These are phyloP conservation scores for Paraconiothyrium sp. DNA, from an alignment of 2,329 filamentous ascomycete species.

Conservation along the genomic window DNA sequence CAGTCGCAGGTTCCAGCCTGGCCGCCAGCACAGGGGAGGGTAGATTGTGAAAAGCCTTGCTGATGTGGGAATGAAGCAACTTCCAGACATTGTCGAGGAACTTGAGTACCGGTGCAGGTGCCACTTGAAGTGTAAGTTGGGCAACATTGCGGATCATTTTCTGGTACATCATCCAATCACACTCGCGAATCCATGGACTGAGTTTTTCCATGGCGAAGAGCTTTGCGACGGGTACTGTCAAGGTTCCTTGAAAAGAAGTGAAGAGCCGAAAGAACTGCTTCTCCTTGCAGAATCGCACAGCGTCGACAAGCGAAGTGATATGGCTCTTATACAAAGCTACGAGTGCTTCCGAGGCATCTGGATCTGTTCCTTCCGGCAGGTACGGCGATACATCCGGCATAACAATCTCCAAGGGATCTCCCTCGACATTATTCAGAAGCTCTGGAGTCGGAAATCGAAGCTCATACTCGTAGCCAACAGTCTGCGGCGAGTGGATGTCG, in stretches of 20 bases:
- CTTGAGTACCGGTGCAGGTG: slow-evolving; percentile 86
- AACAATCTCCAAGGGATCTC: slow-evolving; percentile 72
- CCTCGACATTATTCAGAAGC: slow-evolving; percentile 63
- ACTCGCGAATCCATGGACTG: slow-evolving; percentile 93
- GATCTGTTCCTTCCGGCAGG: slow-evolving; percentile 81
- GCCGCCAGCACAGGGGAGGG: slow-evolving; percentile 86
- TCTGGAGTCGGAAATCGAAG: slow-evolving; percentile 70
- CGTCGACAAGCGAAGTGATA: slow-evolving; percentile 94
- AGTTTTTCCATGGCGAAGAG: slow-evolving; percentile 82
- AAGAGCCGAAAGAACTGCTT: slow-evolving; percentile 97
- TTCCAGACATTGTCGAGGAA: slow-evolving; percentile 88
- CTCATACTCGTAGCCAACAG: slow-evolving; percentile 67
- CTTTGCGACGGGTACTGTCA: slow-evolving; percentile 96
- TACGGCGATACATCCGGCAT: slow-evolving; percentile 89
- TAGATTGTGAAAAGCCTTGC: slow-evolving; percentile 83
- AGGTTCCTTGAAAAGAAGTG: slow-evolving; percentile 92
- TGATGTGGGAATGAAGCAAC: slow-evolving; percentile 81
- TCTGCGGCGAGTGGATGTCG: slow-evolving; percentile 55
- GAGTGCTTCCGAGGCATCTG: slow-evolving; percentile 85
- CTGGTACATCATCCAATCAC: slow-evolving; percentile 95
- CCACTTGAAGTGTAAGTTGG: slow-evolving; percentile 87
- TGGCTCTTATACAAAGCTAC: slow-evolving; percentile 91
- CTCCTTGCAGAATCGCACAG: slow-evolving; percentile 94
- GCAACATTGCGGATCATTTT: slow-evolving; percentile 95
- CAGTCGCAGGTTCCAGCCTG: slow-evolving; percentile 85